Base-by-base conservation (phyloP, 1,284 basidiomycete genomes). In the Anthracocystis setariae region DNA sequence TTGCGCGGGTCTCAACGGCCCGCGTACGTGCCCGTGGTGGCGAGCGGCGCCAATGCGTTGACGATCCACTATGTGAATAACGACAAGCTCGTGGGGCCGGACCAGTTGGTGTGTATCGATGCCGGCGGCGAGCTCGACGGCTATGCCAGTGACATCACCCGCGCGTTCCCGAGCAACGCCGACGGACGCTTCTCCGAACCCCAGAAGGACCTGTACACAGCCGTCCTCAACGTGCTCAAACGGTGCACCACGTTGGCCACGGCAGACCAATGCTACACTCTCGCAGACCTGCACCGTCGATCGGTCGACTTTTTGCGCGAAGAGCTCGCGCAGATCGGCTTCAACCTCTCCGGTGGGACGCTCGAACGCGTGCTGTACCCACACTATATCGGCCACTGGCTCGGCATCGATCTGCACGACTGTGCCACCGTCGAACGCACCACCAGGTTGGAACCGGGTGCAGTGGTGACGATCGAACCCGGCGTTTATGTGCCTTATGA, bases 111-210 rank as follows among this genome's bases (percentile, higher is more conserved):
- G 9, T 80, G 79, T 45, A 79, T 82, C 52, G 77, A 82, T 40
- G 79, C 80, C 5, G 79, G 83, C 10, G 80, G 77, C 47, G 84
- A 82, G 63, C 74, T 61, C 37, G 93, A 91, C 71, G 92, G 92
- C 47, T 98, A 98, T 80, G 93, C 93, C 2, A 94, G 92, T 40
- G 95, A 98, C 83, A 97, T 98, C 75, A 97, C 94, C 8, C 91
- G 95, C 39, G 94, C 94, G 15, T 97, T 90, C 82, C 95, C 96
- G 1, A 90, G 88, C 13, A 68, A 72, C 3, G 54, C 60, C 20
- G 49, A 74, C 39, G 68, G 73, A 0, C 46, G 42, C 17, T 98
- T 98, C 83, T 90, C 89, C 1, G 78, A 86, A 0, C 86, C 94
- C 1, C 96, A 99, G 81, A 86, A 87, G 24, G 93, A 94, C 57